Base-by-base conservation (phyloP, 2,329 filamentous ascomycete genomes). In the Penicillium vulpinum region DNA sequence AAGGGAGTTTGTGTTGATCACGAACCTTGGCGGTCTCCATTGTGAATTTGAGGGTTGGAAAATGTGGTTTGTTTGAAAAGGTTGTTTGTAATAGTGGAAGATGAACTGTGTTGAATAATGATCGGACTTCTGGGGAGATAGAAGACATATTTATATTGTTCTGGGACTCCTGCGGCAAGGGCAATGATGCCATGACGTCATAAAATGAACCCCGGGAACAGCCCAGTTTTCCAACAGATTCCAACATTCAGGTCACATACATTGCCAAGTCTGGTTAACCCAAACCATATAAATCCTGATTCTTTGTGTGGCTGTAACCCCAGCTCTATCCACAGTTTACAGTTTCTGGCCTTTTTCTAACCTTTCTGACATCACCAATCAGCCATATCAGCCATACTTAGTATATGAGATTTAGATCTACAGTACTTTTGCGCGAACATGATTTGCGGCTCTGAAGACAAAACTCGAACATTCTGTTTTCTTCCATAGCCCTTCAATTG, bases 1-100 rank as follows among this genome's bases (percentile, higher is more conserved):
- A 15, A 9, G 15, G 16, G 3, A 6, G 0, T 8, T 22, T 2
- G 8, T n/a, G 7, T 22, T 35, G 13, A 9, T 22, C 4, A 50
- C 61, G 26, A 29, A 65, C 63, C 62, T 65, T 64, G 36, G 57
- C 41, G 18, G 62, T 60, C 53, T 65, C 63, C 63, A 65, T 65
- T 57, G 31, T 53, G 58, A 49, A 55, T 4, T 11, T 49, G 51
- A 43, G 29, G 3, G 18, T 40, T 18, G n/a, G 22, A 35, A 26
- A 39, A n/a, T 11, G 22, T 44, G 33, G 11, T 28, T 35, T 33
- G 31, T 33, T 59, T 48, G 36, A 33, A 18, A 31, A 5, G 13
- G 5, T 33, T 51, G 9, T 13, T 38, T 41, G 21, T 5, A 3
- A n/a, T 16, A 1, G 18, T 33, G 5, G 18, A 29, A 5, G 28